These are phyloP conservation scores for Starmerella vitae DNA, from an alignment of 805 yeast genomes.

Conservation along the genomic window DNA sequence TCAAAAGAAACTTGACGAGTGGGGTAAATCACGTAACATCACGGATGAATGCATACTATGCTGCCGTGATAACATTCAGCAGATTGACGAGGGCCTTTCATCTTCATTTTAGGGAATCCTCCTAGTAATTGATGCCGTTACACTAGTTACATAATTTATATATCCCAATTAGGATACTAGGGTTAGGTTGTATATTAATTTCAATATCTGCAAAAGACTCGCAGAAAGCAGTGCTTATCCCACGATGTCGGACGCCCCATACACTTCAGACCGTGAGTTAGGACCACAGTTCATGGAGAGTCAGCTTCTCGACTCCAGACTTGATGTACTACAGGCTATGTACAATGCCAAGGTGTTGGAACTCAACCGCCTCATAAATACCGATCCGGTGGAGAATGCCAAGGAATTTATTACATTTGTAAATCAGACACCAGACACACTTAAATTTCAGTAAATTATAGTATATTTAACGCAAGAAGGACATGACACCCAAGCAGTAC, in stretches of 20 bases:
- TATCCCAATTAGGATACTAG: too few species aligned
- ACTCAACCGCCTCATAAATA: too few species aligned
- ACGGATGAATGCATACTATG: constrained; percentile 61
- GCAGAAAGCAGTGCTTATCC: constrained; percentile 1
- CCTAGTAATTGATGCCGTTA: too few species aligned
- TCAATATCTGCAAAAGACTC: neutral
- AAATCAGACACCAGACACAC: too few species aligned
- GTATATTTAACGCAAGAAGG: constrained; percentile 32
- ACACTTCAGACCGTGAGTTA: neutral
- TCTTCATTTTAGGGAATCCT: constrained; percentile 13
- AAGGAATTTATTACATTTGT: too few species aligned
- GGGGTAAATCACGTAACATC: constrained; percentile 25
- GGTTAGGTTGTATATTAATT: neutral
- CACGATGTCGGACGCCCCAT: constrained; percentile 1
- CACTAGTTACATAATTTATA: too few species aligned
- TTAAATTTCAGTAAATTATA: too few species aligned
- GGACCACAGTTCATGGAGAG: too few species aligned
- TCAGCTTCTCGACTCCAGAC: too few species aligned
- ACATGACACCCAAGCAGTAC: constrained; percentile 68
- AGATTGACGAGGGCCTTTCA: constrained; percentile 48
- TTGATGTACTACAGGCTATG: too few species aligned
- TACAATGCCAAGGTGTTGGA: too few species aligned
- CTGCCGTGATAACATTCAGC: constrained; percentile 56
- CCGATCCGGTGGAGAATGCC: too few species aligned
- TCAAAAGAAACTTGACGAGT: constrained; percentile 46